Base-by-base conservation (phyloP, 306 rosid species). In the Acmispon strigosus region DNA sequence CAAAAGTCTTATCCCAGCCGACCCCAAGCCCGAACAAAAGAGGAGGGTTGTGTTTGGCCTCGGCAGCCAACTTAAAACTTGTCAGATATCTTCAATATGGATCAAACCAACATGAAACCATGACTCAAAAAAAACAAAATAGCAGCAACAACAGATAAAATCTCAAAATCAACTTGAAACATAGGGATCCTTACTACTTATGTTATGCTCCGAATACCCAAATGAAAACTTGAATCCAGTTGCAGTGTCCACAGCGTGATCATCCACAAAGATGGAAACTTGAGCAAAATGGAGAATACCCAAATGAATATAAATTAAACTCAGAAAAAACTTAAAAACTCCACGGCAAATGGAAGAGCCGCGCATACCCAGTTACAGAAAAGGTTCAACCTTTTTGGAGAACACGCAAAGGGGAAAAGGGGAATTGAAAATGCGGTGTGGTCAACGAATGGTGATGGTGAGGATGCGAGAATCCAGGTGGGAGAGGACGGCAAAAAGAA, bases 361-460 rank as follows among this genome's bases (percentile, higher is more conserved):
- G 18, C 6, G 10, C 11, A n/a, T 3, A n/a, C 58, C 39, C 29
- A 48, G 34, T 49, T 20, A 75, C 15, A 62, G 55, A 44, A 56
- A 56, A 48, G 42, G 49, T 64, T 48, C 1, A 72, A 63, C n/a
- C 83, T 85, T 80, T 85, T 83, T 74, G 78, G 72, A 75, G 64
- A 78, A 76, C 76, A 92, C 88, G 96, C 85, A 88, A 92, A 80
- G 89, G 80, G 37, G 15, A 44, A 17, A 37, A 17, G 11, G 9
- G 48, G 29, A 9, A 13, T 16, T 34, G n/a, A 17, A 64, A 10
- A 2, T 42, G 69, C 24, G 63, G 54, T 61, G 22, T 16, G 52
- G 50, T 41, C 52, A 73, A 59, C 12, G 56, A 62, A 63, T 52
- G 43, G 16, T 24, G 72, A 13, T 10, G 20, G 17, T 45, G 27